Evolutionary conservation across 148 eudicot genomes (phyloP).

Genomic region (Diospyros kaki): DNA sequence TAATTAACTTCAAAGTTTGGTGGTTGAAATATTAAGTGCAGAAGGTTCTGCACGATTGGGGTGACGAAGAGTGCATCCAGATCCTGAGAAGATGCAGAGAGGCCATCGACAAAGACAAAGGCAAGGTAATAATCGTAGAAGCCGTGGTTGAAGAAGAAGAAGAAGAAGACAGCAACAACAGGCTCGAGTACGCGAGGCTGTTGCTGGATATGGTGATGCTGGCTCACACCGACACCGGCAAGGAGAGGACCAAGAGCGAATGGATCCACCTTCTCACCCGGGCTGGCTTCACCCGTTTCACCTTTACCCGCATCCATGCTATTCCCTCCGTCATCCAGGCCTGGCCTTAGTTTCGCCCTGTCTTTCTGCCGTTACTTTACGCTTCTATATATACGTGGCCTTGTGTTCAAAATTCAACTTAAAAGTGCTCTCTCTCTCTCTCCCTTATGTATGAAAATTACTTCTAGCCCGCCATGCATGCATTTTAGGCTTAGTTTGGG

Average conservation of each 20-base stretch:
- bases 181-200: conserved; percentile 41
- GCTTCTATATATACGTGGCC: too few relatives aligned
- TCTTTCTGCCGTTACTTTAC: too few relatives aligned
- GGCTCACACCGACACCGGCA: conserved; percentile 74
- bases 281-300: conserved; percentile 46
- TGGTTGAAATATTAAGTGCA: conserved; percentile 4
- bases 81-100: conserved; percentile 50
- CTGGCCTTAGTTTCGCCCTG: conserved; percentile 29
- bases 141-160: conserved; percentile 34
- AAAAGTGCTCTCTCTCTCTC: too few relatives aligned
- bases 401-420: too few relatives aligned
- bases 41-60: conserved; percentile 86
- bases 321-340: conserved; percentile 53
- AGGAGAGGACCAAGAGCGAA: conserved; percentile 61
- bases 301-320: conserved; percentile 37
- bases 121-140: conserved; percentile 65
- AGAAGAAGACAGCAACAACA: conserved; percentile 25
- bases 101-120: conserved; percentile 45
- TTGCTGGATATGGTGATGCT: conserved; percentile 74
- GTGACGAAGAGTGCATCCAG: conserved; percentile 61
- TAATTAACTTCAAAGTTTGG: too few relatives aligned
- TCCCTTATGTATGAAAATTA: too few relatives aligned
- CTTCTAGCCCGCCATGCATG: too few relatives aligned
- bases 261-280: conserved; percentile 42
- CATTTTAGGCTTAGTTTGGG: too few relatives aligned